These are phyloP conservation scores for Yamadazyma trypodendri DNA, from an alignment of 1,139 yeast genomes.

Conservation along the genomic window DNA sequence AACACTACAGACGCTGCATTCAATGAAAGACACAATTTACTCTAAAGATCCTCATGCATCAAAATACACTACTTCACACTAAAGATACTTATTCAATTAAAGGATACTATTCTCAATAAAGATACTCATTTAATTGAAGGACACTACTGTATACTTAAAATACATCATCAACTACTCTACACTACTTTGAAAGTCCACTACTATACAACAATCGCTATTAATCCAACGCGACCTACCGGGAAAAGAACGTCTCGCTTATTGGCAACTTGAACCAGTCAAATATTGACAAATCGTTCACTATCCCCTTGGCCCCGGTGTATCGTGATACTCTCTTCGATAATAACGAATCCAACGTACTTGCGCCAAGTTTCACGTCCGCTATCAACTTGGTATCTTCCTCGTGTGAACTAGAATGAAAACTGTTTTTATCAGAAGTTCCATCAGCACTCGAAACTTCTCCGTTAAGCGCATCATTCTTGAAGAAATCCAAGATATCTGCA, in stretches of 20 bases:
- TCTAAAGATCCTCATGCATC: too few relatives aligned
- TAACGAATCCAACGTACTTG: slow-evolving; percentile 16
- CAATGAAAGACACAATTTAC: too few relatives aligned
- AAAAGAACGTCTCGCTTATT: slow-evolving; percentile 9
- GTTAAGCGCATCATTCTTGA: slow-evolving; percentile 16
- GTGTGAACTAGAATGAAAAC: slow-evolving; percentile 7
- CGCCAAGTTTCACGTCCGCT: slow-evolving; percentile 17
- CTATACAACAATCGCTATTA: neutral
- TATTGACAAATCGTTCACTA: slow-evolving; percentile 13
- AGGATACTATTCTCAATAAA: too few relatives aligned
- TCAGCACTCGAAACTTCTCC: slow-evolving; percentile 12
- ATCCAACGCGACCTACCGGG: slow-evolving; percentile 1
- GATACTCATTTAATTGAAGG: too few relatives aligned
- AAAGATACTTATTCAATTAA: too few relatives aligned
- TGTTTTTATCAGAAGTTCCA: slow-evolving; percentile 9
- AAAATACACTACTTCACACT: too few relatives aligned
- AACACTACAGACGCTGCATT: too few relatives aligned
- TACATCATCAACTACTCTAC: too few relatives aligned
- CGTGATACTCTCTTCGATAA: slow-evolving; percentile 16
- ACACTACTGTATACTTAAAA: too few relatives aligned
- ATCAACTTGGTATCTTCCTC: slow-evolving; percentile 17
- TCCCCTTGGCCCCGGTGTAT: slow-evolving; percentile 14
- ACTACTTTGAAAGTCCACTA: neutral
- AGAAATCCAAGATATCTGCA: slow-evolving; percentile 18
- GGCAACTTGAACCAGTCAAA: slow-evolving; percentile 20